Conservation (phyloP, 2,329 filamentous ascomycete species). For the Aspergillus sp. region DNA sequence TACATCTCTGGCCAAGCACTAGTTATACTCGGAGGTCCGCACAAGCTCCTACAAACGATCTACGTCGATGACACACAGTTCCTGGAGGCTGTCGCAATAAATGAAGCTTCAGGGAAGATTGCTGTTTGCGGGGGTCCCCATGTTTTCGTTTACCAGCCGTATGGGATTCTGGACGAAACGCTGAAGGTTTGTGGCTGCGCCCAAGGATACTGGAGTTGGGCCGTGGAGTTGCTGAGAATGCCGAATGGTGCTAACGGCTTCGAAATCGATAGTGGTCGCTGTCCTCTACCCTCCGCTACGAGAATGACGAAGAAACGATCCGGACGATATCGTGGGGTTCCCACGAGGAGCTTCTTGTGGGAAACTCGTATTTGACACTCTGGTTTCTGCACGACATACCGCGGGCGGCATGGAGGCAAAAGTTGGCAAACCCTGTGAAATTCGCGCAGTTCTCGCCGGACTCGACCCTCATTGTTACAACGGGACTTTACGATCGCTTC, state of each 20-base stretch:
- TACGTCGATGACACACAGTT: conserved; percentile 73
- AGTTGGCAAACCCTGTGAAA: conserved; percentile 70
- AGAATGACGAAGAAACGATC: conserved; percentile 45
- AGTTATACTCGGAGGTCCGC: conserved; percentile 73
- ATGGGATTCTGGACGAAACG: conserved; percentile 67
- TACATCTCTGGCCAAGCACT: conserved; percentile 91
- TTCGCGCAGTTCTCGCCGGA: conserved; percentile 81
- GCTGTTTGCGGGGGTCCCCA: conserved; percentile 67
- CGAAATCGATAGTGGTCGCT: conserved; percentile 53
- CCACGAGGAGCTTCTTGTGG: conserved; percentile 79
- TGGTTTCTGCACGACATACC: conserved; percentile 57
- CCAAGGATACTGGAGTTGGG: background rate
- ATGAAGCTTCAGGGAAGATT: conserved; percentile 82
- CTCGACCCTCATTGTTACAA: conserved; percentile 80
- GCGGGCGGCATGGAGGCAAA: conserved; percentile 68
- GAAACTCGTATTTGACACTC: conserved; percentile 67
- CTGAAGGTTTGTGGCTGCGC: conserved; percentile 61
- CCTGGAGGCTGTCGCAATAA: conserved; percentile 75
- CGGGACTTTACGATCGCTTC: conserved; percentile 74
- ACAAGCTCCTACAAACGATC: conserved; percentile 80
- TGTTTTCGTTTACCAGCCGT: conserved; percentile 77
- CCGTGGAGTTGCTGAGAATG: background rate
- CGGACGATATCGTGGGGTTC: conserved; percentile 81
- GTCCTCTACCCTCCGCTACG: conserved; percentile 52
- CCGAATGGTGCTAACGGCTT: background rate